phyloP scores from a whole-genome alignment of 1,284 basidiomycete species.

The Fomitiporia mediterranea region DNA sequence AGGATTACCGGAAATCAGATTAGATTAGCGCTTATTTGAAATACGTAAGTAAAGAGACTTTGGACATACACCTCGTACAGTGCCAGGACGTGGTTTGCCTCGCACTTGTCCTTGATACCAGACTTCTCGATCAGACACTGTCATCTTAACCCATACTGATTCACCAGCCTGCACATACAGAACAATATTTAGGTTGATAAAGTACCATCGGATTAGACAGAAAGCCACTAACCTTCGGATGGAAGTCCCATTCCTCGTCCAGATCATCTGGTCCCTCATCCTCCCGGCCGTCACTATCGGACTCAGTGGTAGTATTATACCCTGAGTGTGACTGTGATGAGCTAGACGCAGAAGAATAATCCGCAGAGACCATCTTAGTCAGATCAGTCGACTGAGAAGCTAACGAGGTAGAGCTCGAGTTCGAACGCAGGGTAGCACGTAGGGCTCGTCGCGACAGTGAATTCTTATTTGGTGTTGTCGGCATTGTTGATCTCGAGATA shows the following conservation, averaged over 20 bases:
- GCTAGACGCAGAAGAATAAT: too few relatives aligned
- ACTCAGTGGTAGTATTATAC: too few relatives aligned
- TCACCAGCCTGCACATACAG: slow-evolving; percentile 15
- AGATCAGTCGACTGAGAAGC: too few relatives aligned
- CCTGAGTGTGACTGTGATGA: too few relatives aligned
- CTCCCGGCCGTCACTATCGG: not conserved
- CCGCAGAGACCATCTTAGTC: too few relatives aligned
- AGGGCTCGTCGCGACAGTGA: too few relatives aligned
- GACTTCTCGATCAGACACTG: slow-evolving; percentile 13
- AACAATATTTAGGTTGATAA: not conserved
- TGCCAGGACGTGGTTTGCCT: slow-evolving; percentile 9
- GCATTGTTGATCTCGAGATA: too few relatives aligned
- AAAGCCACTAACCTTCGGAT: slow-evolving; percentile 7
- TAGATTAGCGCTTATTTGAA: not conserved
- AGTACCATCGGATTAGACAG: not conserved
- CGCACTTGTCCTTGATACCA: slow-evolving; percentile 19
- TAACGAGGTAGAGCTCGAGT: too few relatives aligned
- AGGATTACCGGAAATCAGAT: not conserved
- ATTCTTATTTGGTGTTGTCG: too few relatives aligned
- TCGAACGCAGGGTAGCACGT: too few relatives aligned
- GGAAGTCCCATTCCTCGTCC: slow-evolving; percentile 19
- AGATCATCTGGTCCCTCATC: slow-evolving; percentile 4
- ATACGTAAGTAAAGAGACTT: not conserved
- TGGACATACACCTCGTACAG: slow-evolving; percentile 15
- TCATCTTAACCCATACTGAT: slow-evolving; percentile 20